Evolutionary conservation across 1,284 basidiomycete species (phyloP).

Genomic region (Ustilago bromivora): DNA sequence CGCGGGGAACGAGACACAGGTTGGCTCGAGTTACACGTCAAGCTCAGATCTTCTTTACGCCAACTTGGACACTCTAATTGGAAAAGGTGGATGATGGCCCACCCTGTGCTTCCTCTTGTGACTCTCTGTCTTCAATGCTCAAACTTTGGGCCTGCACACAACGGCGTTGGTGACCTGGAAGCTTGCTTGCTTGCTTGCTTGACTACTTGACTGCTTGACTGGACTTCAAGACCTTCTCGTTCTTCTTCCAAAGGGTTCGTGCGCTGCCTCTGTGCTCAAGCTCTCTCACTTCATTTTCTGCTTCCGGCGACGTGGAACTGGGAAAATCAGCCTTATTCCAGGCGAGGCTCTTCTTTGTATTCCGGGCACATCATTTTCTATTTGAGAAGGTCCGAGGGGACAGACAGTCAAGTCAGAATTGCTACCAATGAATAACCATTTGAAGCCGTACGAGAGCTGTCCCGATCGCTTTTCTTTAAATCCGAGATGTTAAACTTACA

Average conservation of each 20-base stretch:
- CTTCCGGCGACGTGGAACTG: constrained; percentile 51
- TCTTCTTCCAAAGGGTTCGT: constrained; percentile 36
- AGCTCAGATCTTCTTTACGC: constrained; percentile 8
- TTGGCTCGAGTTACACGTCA: constrained; percentile 10
- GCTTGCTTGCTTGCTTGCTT: not conserved
- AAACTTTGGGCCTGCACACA: not conserved
- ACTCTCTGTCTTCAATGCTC: not conserved
- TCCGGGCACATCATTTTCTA: not conserved
- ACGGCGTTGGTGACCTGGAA: constrained; percentile 32
- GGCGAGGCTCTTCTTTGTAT: not conserved
- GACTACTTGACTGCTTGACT: not conserved
- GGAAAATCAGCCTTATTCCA: constrained; percentile 1
- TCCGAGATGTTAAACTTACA: not conserved
- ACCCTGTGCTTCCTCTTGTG: not conserved
- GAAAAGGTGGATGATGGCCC: not conserved
- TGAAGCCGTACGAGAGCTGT: constrained; percentile 24
- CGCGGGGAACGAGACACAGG: constrained; percentile 26
- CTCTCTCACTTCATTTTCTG: constrained; percentile 12
- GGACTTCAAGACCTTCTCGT: not conserved
- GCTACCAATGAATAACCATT: not conserved
- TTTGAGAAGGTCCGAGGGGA: not conserved
- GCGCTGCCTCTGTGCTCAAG: constrained; percentile 7
- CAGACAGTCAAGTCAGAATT: too few species aligned
- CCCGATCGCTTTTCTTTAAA: constrained; percentile 24
- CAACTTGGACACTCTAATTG: constrained; percentile 11